phyloP scores from a whole-genome alignment of 495 filamentous ascomycete genomes.

The Baudoinia panamericana region DNA sequence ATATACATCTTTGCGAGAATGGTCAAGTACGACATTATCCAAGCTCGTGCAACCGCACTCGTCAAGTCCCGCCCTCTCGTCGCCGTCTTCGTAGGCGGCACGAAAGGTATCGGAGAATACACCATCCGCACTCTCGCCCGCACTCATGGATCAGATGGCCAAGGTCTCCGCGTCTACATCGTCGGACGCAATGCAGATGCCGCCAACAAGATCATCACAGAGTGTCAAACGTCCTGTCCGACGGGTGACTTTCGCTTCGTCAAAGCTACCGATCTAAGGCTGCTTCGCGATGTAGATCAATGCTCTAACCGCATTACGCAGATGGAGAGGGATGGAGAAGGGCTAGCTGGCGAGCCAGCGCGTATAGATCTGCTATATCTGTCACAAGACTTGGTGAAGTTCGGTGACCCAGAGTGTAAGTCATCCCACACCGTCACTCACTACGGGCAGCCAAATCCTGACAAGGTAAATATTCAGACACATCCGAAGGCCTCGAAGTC shows the following conservation, averaged over 20 bases:
- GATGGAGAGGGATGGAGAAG: conserved; percentile 5
- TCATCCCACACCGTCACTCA: neutral
- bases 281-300: conserved; percentile 14
- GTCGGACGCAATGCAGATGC: conserved; percentile 24
- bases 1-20: too few species aligned
- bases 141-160: conserved; percentile 9
- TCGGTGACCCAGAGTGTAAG: conserved; percentile 4
- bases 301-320: conserved; percentile 11
- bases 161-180: conserved; percentile 29
- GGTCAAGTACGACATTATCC: too few species aligned
- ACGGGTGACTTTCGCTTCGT: conserved; percentile 17
- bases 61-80: neutral
- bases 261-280: conserved; percentile 16
- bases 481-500: conserved; percentile 27
- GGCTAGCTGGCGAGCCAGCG: neutral
- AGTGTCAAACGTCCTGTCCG: conserved; percentile 6
- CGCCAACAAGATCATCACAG: conserved; percentile 7
- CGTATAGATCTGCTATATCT: conserved; percentile 24
- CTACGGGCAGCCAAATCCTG: neutral
- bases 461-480: conserved; percentile 5
- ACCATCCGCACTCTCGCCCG: conserved; percentile 27
- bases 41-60: too few species aligned
- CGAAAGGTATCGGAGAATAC: conserved; percentile 32
- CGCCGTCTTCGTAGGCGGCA: conserved; percentile 34
- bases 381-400: conserved; percentile 21